Base-by-base conservation (phyloP, 2,329 filamentous ascomycete species). In the Lasiodiplodia sp. region DNA sequence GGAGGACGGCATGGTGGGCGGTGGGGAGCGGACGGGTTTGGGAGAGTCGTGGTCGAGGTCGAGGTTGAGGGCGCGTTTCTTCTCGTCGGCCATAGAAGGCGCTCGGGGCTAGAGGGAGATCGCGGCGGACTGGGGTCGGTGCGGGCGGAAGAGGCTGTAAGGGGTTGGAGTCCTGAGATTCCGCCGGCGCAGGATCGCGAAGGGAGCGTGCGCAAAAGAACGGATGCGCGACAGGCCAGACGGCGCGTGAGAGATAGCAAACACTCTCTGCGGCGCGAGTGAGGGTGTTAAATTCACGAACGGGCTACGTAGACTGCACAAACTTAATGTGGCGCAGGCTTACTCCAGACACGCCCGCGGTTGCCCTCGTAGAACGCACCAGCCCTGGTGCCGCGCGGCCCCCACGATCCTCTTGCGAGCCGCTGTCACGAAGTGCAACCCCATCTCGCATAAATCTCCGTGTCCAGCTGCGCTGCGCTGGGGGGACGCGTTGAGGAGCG, bases 11-110 rank as follows among this genome's bases (percentile, higher is more conserved):
- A 81, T 72, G 77, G 79, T 78, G 75, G 78, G 82, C 75, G 73
- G 83, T 76, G 75, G 86, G 81, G 78, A 69, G 72, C 86, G 84
- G 70, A 91, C 90, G 60, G 73, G 72, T 69, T 78, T 77, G 75
- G 87, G 44, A 11, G 44, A 47, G 44, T 47, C 44, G 44, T 47
- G 87, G 84, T 60, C 18, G 40, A 76, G 75, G 75, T 87, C 87
- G 84, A 93, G 88, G 75, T 91, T 88, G 84, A 93, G 88, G 77
- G 87, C 86, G 78, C 92, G 91, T 81, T 93, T 96, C 87, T 96
- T 96, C 80, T 94, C 94, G 85, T 96, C 92, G 76, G 91, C 87
- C 93, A 97, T 97, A 72, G 75, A 85, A 70, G 68, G 64, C 47
- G 53, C 55, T 58, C 47, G 52, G 56, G 55, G 66, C 57, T 52